These are phyloP conservation scores for Citrus cavaleriei DNA, from an alignment of 345 rosid genomes.

Conservation along the genomic window DNA sequence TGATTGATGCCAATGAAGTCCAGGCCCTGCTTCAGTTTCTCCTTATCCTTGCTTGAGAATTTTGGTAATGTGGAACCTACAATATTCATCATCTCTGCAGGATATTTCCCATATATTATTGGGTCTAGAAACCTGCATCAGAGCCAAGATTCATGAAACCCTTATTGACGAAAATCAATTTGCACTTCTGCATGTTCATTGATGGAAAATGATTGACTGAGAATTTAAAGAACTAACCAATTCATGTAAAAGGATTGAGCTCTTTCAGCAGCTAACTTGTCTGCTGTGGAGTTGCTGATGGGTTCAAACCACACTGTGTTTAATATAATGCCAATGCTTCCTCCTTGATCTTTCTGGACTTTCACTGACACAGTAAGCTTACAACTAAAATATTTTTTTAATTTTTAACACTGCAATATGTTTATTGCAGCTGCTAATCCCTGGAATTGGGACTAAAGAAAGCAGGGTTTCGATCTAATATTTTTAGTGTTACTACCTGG, in stretches of 20 bases:
- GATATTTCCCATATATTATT: slow-evolving; percentile 26
- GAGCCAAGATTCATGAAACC: background rate
- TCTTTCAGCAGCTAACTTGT: slow-evolving; percentile 26
- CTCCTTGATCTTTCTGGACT: slow-evolving; percentile 37
- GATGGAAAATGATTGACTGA: background rate
- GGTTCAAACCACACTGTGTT: slow-evolving; percentile 25
- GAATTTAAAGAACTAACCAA: slow-evolving; percentile 2
- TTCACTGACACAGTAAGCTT: background rate
- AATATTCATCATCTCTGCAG: slow-evolving; percentile 30
- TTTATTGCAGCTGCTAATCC: no score
- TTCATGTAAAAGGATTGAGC: slow-evolving; percentile 17
- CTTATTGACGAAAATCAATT: background rate
- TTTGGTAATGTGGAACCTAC: slow-evolving; percentile 27
- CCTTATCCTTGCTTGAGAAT: slow-evolving; percentile 21
- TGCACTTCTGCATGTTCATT: background rate
- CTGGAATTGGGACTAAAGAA: background rate
- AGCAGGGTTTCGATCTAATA: background rate
- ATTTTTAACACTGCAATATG: no score
- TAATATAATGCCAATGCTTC: slow-evolving; percentile 31
- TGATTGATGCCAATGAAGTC: slow-evolving; percentile 29
- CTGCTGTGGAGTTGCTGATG: slow-evolving; percentile 18
- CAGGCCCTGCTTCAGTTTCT: slow-evolving; percentile 17
- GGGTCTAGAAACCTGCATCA: slow-evolving; percentile 34
- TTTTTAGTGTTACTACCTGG: slow-evolving; percentile 14
- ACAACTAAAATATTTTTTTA: no score